Percentiles rank a stretch among this genome's conserved stretches.
Conservation (phyloP, 768 basidiomycete genomes). For the Brasilioporus rufonigricans region DNA sequence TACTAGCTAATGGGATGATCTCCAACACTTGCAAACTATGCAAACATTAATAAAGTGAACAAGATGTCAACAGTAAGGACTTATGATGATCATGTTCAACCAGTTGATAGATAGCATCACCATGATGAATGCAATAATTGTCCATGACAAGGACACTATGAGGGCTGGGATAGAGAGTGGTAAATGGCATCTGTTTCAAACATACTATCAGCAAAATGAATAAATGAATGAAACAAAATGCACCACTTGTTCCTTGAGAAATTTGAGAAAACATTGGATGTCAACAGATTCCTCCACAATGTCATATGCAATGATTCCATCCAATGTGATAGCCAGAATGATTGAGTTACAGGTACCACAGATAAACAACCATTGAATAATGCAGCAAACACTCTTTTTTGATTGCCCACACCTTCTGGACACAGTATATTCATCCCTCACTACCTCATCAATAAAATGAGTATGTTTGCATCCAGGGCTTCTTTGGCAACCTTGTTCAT, state of each 20-base stretch:
- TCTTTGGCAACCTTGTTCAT: background rate
- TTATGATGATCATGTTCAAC: conserved; percentile 20
- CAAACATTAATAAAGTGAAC: too few relatives aligned
- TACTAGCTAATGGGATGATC: too few relatives aligned
- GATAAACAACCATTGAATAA: conserved; percentile 8
- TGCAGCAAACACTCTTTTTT: background rate
- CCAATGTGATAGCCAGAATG: conserved; percentile 12
- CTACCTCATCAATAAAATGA: conserved; percentile 8
- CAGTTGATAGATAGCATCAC: conserved; percentile 14
- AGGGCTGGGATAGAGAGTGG: background rate
- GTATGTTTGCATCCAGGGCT: background rate
- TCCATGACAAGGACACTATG: conserved; percentile 23
- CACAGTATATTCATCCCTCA: conserved; percentile 2
- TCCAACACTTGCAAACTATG: too few relatives aligned
- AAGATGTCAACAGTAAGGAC: too few relatives aligned
- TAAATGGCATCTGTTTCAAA: conserved; percentile 3
- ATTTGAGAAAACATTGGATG: conserved; percentile 2
- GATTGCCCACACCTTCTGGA: background rate
- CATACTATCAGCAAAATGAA: background rate
- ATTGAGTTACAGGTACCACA: conserved; percentile 8
- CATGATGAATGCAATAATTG: conserved; percentile 26
- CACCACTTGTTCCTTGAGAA: conserved; percentile 9
- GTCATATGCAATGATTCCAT: conserved; percentile 14
- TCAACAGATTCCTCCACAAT: conserved; percentile 18
- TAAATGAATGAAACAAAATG: background rate